Evolutionary conservation across 2,329 filamentous ascomycete species (phyloP).

Genomic region (Zarea fungicola): DNA sequence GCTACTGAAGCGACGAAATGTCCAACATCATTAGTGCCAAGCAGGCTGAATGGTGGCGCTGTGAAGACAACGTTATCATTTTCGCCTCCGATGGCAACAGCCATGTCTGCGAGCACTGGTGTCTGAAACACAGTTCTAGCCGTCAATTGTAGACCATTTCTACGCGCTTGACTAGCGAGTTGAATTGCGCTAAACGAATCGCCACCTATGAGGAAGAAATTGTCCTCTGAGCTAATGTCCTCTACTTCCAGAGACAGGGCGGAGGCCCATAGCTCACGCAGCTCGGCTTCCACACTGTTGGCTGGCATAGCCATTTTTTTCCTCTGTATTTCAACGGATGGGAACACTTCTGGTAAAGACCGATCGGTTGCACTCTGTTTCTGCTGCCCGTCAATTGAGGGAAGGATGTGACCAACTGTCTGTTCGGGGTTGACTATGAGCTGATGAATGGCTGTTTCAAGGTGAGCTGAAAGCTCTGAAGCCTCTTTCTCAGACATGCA

Average conservation of each 20-base stretch:
- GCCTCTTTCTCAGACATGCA: not conserved
- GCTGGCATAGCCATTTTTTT: not conserved
- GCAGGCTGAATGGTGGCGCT: not conserved
- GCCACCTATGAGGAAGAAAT: conserved; percentile 37
- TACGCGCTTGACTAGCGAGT: conserved; percentile 32
- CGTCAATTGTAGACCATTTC: conserved; percentile 19
- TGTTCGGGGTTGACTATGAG: not conserved
- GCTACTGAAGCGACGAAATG: conserved; percentile 12
- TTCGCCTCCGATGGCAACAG: not conserved
- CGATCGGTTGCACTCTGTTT: not conserved
- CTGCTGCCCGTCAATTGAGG: not conserved
- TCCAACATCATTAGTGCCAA: not conserved
- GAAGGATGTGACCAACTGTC: no score
- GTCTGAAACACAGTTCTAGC: not conserved
- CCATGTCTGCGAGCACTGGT: not conserved
- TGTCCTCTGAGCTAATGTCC: conserved; percentile 24
- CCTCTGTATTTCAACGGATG: not conserved
- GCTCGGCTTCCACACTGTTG: not conserved
- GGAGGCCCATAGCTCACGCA: conserved; percentile 32
- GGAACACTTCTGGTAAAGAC: not conserved
- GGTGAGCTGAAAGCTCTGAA: not conserved
- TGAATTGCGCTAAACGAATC: conserved; percentile 41
- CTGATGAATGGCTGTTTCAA: not conserved
- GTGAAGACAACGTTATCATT: not conserved
- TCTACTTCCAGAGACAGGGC: conserved; percentile 32